Evolutionary conservation across 768 basidiomycete species (phyloP).

Genomic region (Mycena venus): DNA sequence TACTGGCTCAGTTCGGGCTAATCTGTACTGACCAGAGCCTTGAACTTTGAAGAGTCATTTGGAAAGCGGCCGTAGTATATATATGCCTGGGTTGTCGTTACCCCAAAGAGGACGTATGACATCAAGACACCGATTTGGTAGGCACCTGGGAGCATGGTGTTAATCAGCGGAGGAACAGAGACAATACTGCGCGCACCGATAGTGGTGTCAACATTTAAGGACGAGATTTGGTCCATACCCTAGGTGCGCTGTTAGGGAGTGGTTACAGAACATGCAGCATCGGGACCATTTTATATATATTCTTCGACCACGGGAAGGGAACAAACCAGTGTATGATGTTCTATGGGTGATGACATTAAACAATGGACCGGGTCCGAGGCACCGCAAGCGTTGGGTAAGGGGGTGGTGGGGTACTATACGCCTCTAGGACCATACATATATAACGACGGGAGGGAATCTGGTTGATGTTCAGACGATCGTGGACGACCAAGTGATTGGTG

Average conservation of each 20-base stretch:
- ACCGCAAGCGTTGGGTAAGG: too few relatives aligned
- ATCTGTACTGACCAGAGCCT: neutral
- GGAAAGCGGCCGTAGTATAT: neutral
- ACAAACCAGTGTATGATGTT: neutral
- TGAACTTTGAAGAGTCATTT: neutral
- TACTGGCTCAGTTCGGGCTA: neutral
- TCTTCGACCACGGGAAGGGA: neutral
- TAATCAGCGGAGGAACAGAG: neutral
- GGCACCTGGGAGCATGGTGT: neutral
- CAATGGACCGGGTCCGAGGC: too few relatives aligned
- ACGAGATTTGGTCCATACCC: neutral
- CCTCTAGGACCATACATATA: neutral
- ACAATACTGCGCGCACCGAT: neutral
- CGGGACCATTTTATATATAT: neutral
- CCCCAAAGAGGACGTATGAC: neutral
- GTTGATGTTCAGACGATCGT: neutral
- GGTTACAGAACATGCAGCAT: neutral
- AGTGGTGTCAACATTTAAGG: neutral
- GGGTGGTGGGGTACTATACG: neutral
- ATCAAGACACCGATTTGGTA: neutral
- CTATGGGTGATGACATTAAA: too few relatives aligned
- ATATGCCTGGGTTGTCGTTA: neutral
- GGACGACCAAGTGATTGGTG: neutral
- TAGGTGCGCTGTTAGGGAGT: neutral
- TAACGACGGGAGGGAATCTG: neutral